A percentile compares a stretch with the other conserved stretches of the same genome.
Conservation (phyloP, 1,139 yeast species). For the Taphrina sp. region DNA sequence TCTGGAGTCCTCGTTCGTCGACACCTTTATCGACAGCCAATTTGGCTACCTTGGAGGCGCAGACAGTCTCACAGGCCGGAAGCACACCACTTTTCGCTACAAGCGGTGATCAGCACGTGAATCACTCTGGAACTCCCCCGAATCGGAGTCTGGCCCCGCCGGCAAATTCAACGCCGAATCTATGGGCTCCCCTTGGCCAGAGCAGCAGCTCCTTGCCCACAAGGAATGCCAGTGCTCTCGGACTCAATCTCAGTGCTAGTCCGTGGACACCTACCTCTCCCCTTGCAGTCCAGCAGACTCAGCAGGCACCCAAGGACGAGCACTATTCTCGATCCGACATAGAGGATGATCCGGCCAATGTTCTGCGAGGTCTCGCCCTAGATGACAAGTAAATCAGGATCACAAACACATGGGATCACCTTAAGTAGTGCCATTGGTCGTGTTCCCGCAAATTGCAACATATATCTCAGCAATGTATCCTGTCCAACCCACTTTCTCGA, state of each 20-base stretch:
- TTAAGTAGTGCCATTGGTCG: background rate
- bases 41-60: conserved; percentile 30
- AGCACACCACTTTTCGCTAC: background rate
- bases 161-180: conserved; percentile 3
- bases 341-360: conserved; percentile 11
- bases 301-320: no score
- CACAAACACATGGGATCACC: background rate
- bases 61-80: background rate
- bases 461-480: no score
- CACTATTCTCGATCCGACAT: no score
- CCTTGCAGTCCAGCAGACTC: background rate
- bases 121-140: background rate
- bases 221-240: conserved; percentile 14
- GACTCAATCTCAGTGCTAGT: conserved; percentile 12
- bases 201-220: no score
- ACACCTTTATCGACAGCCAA: conserved; percentile 27
- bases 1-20: conserved; percentile 22
- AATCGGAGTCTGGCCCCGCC: conserved; percentile 18
- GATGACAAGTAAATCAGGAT: conserved; percentile 17
- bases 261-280: conserved; percentile 9
- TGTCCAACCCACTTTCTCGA: no score
- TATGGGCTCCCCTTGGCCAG: conserved; percentile 21
- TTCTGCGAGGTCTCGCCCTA: conserved; percentile 4
- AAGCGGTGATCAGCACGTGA: background rate
- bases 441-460: no score